These are phyloP conservation scores for Leishmania martiniquensis DNA, from an alignment of 208 protist species.

Conservation along the genomic window DNA sequence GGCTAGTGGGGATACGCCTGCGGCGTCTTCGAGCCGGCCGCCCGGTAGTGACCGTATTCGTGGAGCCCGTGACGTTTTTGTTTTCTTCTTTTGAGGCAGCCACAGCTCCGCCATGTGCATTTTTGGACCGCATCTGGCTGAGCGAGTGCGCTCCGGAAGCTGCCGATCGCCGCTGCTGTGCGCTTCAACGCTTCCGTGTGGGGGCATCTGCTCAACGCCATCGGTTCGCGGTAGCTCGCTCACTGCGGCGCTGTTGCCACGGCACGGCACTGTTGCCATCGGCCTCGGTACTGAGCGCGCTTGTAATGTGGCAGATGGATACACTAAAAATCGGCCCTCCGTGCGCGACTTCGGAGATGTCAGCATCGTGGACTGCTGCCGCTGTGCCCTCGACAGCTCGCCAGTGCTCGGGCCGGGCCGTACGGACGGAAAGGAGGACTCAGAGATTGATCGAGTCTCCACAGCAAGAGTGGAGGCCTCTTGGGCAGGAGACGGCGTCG, in stretches of 20 bases:
- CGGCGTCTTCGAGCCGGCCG: slow-evolving; percentile 13
- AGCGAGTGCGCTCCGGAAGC: not conserved
- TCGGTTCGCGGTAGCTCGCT: not conserved
- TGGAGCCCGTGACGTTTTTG: not conserved
- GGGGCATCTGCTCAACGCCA: not conserved
- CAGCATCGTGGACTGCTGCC: not conserved
- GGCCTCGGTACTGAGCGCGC: not conserved
- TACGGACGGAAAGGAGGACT: not conserved
- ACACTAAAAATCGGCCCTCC: too few relatives aligned
- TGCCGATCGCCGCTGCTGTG: not conserved
- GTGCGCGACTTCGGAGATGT: not conserved
- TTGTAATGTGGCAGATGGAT: too few relatives aligned
- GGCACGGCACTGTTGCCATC: not conserved
- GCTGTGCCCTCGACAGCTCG: not conserved
- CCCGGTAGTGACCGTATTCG: slow-evolving; percentile 26
- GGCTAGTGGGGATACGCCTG: slow-evolving; percentile 29
- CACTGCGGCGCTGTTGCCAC: not conserved
- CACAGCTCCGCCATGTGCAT: not conserved
- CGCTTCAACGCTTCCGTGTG: not conserved
- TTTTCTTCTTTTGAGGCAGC: not conserved
- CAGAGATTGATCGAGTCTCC: not conserved
- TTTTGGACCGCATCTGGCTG: not conserved
- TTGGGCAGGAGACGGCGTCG: not conserved
- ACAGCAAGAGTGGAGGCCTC: not conserved
- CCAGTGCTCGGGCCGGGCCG: not conserved